Evolutionary conservation across 129 eudicot species (phyloP).

Genomic region (Tagetes patula): DNA sequence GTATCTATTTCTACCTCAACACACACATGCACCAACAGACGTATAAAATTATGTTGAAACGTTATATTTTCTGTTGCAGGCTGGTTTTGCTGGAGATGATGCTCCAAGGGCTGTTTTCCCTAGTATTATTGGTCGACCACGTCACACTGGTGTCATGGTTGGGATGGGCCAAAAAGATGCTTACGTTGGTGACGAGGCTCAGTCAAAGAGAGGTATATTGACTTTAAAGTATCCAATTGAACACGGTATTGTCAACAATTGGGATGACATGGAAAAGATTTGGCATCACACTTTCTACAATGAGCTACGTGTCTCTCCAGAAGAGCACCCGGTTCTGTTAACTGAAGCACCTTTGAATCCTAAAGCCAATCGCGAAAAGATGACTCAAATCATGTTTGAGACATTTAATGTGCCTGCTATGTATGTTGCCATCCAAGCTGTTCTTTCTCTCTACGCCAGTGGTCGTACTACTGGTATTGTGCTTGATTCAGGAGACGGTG

Average conservation of each 20-base stretch:
- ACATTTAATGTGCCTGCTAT: conserved; percentile 77
- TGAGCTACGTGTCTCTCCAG: conserved; percentile 87
- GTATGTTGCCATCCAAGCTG: conserved; percentile 83
- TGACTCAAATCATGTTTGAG: conserved; percentile 85
- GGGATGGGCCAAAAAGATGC: conserved; percentile 91
- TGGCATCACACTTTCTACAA: conserved; percentile 91
- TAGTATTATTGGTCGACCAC: conserved; percentile 81
- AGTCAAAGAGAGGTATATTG: conserved; percentile 77
- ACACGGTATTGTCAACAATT: conserved; percentile 81
- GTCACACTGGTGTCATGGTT: conserved; percentile 84
- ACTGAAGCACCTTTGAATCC: conserved; percentile 85
- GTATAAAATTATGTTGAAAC: background rate
- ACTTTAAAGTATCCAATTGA: conserved; percentile 78
- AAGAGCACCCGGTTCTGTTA: conserved; percentile 75
- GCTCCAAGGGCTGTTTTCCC: conserved; percentile 93
- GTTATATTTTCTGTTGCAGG: conserved; percentile 34
- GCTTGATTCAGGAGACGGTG: conserved; percentile 84
- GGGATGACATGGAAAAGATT: conserved; percentile 88
- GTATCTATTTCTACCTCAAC: background rate
- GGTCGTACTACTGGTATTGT: conserved; percentile 91
- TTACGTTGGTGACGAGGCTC: conserved; percentile 80
- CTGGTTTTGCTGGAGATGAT: conserved; percentile 93
- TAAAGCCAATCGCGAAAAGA: conserved; percentile 83
- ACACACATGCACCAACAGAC: background rate
- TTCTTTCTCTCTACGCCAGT: conserved; percentile 76